Evolutionary conservation across 192 early-diverging fungal genomes (phyloP), one percentile per base, ranked within the genome.

Genomic region (Coemansia sp.): DNA sequence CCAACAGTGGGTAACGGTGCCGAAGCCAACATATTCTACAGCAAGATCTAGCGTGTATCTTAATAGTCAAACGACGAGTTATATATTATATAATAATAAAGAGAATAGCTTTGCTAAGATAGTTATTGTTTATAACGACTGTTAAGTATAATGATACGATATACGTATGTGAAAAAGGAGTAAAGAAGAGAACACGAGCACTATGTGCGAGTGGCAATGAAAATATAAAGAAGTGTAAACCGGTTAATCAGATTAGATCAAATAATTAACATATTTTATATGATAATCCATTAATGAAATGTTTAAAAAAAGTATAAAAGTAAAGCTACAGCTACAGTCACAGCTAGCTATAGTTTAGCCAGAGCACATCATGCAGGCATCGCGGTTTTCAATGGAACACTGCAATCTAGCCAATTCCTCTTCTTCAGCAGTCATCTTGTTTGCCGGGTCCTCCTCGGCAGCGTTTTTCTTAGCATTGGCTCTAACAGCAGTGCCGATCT

Each of bases 371-470:
- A 92, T 77, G 78, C 96, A 98, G 3, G 92, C 92, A 50, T 98
- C 96, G 72, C 85, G 88, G 80, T 98, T 96, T 17, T 96, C 93
- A 29, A 98, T 84, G 3, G 93, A 95, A 72, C 96, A 98, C 60
- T 87, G 80, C 83, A 98, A 75, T 20, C 82, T 88, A 14, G 89
- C 93, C 62, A 87, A 40, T 20, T 85, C 88, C 49, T 86, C 81
- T 33, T 85, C 85, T 16, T 73, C 79, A 34, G 83, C 82, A 34
- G 75, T 67, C 22, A 72, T 45, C 6, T 69, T 52, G 48, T 73
- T 64, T 3, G 66, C 28, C 18, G 51, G 59, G 31, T 66, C 66
- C 32, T 72, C 64, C 52, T 64, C 68, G 14, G 73, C 79, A 1
- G 71, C 67, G 7, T 69, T 65, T 34, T 49, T 36, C 7, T 48